Conservation (phyloP, 768 basidiomycete genomes). For the Tulasnella sp. region DNA sequence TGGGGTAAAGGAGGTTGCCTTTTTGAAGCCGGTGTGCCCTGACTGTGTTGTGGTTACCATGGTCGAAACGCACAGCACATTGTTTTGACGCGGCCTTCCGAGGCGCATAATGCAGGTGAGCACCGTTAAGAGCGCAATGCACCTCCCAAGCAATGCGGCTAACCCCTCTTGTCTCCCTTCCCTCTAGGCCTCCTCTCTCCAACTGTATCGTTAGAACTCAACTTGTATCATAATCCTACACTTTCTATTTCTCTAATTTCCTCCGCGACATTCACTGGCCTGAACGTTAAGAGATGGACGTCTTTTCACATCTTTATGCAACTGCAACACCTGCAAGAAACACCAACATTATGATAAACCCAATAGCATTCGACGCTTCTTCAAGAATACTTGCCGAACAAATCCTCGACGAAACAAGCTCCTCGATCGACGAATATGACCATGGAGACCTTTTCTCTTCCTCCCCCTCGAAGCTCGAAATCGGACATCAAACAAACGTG, state of each 20-base stretch:
- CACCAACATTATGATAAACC: background rate
- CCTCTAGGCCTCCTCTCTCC: background rate
- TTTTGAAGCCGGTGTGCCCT: background rate
- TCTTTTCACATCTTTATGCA: slow-evolving; percentile 13
- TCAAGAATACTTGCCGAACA: background rate
- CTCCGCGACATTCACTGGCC: background rate
- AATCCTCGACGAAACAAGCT: background rate
- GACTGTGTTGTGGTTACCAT: slow-evolving; percentile 3
- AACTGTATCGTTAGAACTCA: slow-evolving; percentile 6
- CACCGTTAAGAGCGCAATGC: background rate
- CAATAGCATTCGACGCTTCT: background rate
- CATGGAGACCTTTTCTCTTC: background rate
- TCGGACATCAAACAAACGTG: background rate
- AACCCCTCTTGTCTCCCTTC: background rate
- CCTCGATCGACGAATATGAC: background rate
- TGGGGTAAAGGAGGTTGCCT: slow-evolving; percentile 8
- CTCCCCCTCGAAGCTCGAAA: background rate
- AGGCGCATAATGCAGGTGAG: background rate
- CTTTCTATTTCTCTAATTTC: background rate
- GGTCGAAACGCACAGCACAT: background rate
- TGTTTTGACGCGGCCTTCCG: background rate
- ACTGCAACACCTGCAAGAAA: slow-evolving; percentile 1
- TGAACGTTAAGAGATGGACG: slow-evolving; percentile 3
- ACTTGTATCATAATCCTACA: slow-evolving; percentile 3
- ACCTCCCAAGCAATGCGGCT: background rate